Base-by-base conservation (phyloP, 2,329 filamentous ascomycete genomes). In the Rhinocladiella similis region DNA sequence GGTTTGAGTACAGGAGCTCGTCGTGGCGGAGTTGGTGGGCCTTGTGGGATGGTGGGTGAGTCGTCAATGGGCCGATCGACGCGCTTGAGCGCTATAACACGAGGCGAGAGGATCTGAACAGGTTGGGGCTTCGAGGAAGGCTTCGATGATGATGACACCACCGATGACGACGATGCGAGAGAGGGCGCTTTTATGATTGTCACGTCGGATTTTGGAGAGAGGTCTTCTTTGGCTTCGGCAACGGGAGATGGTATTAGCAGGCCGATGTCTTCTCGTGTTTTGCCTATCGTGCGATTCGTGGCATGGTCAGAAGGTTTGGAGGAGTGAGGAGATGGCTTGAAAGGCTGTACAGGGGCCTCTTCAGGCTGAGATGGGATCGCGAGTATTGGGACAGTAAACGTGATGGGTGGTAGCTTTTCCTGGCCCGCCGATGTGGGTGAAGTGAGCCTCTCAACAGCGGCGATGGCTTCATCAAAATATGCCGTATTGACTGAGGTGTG, bases 401-500 rank as follows among this genome's bases (percentile, higher is more conserved):
- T 47, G 27, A 46, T 29, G 5, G 50, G 50, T 9, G 51, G 55
- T 9, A 53, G 19, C 36, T 38, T 48, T 12, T 56, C 49, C 16
- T 33, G 27, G 9, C 18, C n/a, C 14, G 50, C 20, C n/a, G 41
- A 20, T 4, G 35, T 42, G n/a, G 56, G 59, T 27, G 56, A 56
- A 2, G 59, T 62, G 35, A 62, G 53, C 43, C 56, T 52, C 46
- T 66, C 63, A 10, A 66, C 62, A 5, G 56, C 61, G n/a, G 63
- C 63, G 38, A 66, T 64, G 4, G 63, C 59, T 49, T 66, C 63
- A 16, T 66, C 63, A 22, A 66, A 64, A 38, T 60, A 60, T 33
- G 57, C 61, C 9, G 61, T 58, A 20, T 59, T 63, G 43, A 63
- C 57, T 3, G 60, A 63, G 14, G 56, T 62, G 29, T 59, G 59